Evolutionary conservation across 345 rosid species (phyloP).

Genomic region (Linum trigynum): DNA sequence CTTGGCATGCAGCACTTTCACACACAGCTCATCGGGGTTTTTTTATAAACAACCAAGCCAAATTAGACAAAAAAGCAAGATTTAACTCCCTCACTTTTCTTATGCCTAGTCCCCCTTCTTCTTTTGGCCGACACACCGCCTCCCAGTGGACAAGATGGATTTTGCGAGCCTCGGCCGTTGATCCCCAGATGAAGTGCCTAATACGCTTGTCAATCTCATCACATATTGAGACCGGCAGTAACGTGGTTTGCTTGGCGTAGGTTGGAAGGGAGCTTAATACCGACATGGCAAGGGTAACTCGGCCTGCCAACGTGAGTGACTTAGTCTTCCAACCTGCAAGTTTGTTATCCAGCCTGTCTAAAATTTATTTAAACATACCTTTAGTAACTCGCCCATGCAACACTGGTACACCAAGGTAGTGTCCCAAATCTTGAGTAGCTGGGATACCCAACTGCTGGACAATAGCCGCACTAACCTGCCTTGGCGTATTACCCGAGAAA

Average conservation of each 20-base stretch:
- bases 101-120: neutral
- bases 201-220: neutral
- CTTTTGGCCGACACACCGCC: neutral
- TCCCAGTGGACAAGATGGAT: neutral
- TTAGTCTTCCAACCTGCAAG: neutral
- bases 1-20: neutral
- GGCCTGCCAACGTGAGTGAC: neutral
- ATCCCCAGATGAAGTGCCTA: neutral
- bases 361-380: too few species aligned
- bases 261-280: neutral
- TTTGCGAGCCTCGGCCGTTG: neutral
- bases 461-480: neutral
- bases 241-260: neutral
- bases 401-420: neutral
- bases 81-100: neutral
- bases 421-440: neutral
- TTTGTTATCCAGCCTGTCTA: neutral
- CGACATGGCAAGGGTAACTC: neutral
- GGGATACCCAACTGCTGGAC: neutral
- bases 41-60: neutral
- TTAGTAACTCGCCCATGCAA: neutral
- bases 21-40: neutral
- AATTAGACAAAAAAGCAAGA: neutral
- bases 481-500: too few species aligned
- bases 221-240: neutral